Evolutionary conservation across 2,329 filamentous ascomycete species (phyloP), one percentile per base, ranked within the genome.

Genomic region (Phoma sp.): DNA sequence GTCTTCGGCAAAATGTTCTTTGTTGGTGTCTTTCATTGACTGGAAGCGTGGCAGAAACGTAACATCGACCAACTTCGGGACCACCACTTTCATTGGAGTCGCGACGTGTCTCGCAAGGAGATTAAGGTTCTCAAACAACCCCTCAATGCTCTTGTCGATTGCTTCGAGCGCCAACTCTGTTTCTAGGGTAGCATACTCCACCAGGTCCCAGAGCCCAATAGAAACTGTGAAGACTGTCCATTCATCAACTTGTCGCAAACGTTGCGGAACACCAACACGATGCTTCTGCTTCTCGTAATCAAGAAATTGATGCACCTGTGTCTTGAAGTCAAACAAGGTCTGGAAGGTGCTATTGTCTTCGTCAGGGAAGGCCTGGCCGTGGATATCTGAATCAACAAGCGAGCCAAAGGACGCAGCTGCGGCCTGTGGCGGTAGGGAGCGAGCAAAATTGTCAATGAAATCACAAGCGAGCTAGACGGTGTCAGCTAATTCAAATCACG

Each of bases 161-260:
- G 70, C 70, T 25, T 60, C 59, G 45, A 69, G 59, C 4, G 67
- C 71, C 8, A 55, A 58, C 25, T 66, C 59, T 35, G 66, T 62
- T 9, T 71, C 67, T 42, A 74, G 49, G 2, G 49, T 40, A 2
- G 68, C 64, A 47, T 70, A 75, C 41, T 71, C 66, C 57, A 72
- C 57, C 23, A 76, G 51, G 43, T 76, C 74, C 68, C 70, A 74
- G 18, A 71, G 61, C 11, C 74, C 73, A 44, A 76, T 74, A 35
- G 69, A 69, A 13, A 76, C 64, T 8, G 73, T 73, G 53, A 75
- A 75, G 30, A 73, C 47, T 23, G 67, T 73, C 65, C 65, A 67
- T 43, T 71, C 62, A 29, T 71, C 62, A 10, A 57, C 46, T 43
- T 57, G 58, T 14, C 57, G 54, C 35, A 67, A 58, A 9, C 59